Base-by-base conservation (phyloP, 106 monocot species). In the Posidonia australis region DNA sequence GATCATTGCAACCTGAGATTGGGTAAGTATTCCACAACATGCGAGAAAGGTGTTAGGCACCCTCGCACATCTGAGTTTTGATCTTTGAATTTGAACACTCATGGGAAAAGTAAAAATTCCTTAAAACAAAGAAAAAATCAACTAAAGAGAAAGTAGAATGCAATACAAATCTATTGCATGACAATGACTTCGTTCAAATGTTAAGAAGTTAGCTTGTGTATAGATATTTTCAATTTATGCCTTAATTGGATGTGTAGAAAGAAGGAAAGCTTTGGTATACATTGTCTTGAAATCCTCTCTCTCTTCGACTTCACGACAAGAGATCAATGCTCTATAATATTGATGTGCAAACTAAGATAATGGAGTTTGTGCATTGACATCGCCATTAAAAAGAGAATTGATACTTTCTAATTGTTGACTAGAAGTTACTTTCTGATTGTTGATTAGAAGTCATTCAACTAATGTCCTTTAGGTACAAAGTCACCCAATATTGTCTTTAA, bases 331-430 rank as follows among this genome's bases (percentile, higher is more conserved):
- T 57, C 57, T 57, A 25, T 57, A 11, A 57, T 57, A 57, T 27
- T 57, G 57, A 25, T 57, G 57, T 5, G 25, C 57, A 57, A 57
- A 58, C 26, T 58, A 5, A 26, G 57, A 58, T 25, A 58, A 11
- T 12, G 57, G 26, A 3, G 26, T 58, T 58, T 58, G 57, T 9
- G 5, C 10, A 24, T 58, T 20, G 16, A 58, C 57, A 58, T 11
- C 22, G 10, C 57, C 57, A 58, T 58, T 5, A 58, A 58, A 58
- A 27, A 58, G 26, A 28, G 27, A 25, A 58, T 58, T 58, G 0
- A 27, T 58, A 58, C 57, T 58, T 58, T 58, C 57, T 9, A 18
- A 57, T 28, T 23, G 14, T 7, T 57, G 26, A 9, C 21, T 27
- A 28, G 10, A 13, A 13, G 57, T 5, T 45, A 45, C 5, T 45